These are phyloP conservation scores for Dryas alaskensis DNA, from an alignment of 306 rosid genomes.

Conservation along the genomic window DNA sequence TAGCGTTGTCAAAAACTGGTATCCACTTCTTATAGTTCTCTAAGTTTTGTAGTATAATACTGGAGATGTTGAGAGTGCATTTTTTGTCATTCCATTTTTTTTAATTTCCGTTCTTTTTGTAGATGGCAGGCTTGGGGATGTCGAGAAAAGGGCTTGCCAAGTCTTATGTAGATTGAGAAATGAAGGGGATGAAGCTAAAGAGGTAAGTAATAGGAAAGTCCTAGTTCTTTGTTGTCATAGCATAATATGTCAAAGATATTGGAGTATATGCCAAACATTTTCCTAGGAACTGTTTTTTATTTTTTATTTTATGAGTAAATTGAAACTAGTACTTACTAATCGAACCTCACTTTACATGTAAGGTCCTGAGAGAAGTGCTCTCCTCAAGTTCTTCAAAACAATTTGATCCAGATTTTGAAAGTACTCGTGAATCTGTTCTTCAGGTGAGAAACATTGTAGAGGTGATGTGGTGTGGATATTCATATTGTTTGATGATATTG, in stretches of 20 bases:
- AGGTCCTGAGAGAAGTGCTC: constrained; percentile 75
- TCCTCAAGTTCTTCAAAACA: constrained; percentile 55
- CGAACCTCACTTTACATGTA: constrained; percentile 16
- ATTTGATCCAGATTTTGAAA: constrained; percentile 57
- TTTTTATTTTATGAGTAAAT: not conserved
- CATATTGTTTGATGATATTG: not conserved
- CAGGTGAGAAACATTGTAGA: constrained; percentile 53
- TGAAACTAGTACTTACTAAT: not conserved
- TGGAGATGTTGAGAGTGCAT: constrained; percentile 13
- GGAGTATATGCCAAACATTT: not conserved
- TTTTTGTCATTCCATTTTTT: not conserved
- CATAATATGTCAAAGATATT: not conserved
- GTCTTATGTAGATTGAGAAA: constrained; percentile 65
- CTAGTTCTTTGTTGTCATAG: constrained; percentile 5
- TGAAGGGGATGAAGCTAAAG: constrained; percentile 76
- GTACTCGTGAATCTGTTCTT: constrained; percentile 71
- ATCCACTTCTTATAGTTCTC: constrained; percentile 26
- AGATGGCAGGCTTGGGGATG: constrained; percentile 70
- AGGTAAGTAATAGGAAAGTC: constrained; percentile 41
- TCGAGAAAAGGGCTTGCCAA: constrained; percentile 77
- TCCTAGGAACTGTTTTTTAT: not conserved
- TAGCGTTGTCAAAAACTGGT: constrained; percentile 68
- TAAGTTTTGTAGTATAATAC: constrained; percentile 12
- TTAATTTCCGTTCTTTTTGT: constrained; percentile 24
- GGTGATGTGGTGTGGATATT: not conserved